Evolutionary conservation across 2,329 filamentous ascomycete genomes (phyloP).

Genomic region (Tolypocladium album): DNA sequence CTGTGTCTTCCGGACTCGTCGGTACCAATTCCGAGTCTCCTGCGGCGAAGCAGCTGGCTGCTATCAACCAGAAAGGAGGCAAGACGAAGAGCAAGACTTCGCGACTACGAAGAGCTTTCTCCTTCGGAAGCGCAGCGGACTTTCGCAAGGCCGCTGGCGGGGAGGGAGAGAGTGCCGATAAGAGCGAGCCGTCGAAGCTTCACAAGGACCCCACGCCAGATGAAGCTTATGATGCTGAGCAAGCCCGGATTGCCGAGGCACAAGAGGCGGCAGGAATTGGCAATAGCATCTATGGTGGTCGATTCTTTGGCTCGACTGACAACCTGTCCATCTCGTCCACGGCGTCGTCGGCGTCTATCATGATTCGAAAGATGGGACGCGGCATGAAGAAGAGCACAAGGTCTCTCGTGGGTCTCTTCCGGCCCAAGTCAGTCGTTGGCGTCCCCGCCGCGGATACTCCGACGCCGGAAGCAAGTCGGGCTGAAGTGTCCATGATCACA

Average conservation of each 20-base stretch:
- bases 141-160: constrained; percentile 64
- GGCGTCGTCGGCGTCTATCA: constrained; percentile 79
- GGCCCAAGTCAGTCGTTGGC: constrained; percentile 84
- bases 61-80: constrained; percentile 72
- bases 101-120: constrained; percentile 81
- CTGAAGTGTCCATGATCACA: constrained; percentile 90
- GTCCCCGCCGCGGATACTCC: constrained; percentile 60
- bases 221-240: constrained; percentile 73
- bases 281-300: constrained; percentile 84
- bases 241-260: constrained; percentile 80
- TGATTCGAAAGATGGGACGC: constrained; percentile 97
- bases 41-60: constrained; percentile 74
- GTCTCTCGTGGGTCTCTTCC: constrained; percentile 86
- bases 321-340: constrained; percentile 88
- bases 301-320: constrained; percentile 86
- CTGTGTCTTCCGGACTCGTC: constrained; percentile 18
- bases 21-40: constrained; percentile 44
- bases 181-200: constrained; percentile 37
- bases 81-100: constrained; percentile 78
- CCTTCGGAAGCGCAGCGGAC: constrained; percentile 91
- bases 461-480: constrained; percentile 57
- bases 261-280: constrained; percentile 90
- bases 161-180: constrained; percentile 32
- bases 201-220: constrained; percentile 52
- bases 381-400: constrained; percentile 93